Conservation (phyloP, 2,329 filamentous ascomycete species). For the Hymenoscyphus scutula region DNA sequence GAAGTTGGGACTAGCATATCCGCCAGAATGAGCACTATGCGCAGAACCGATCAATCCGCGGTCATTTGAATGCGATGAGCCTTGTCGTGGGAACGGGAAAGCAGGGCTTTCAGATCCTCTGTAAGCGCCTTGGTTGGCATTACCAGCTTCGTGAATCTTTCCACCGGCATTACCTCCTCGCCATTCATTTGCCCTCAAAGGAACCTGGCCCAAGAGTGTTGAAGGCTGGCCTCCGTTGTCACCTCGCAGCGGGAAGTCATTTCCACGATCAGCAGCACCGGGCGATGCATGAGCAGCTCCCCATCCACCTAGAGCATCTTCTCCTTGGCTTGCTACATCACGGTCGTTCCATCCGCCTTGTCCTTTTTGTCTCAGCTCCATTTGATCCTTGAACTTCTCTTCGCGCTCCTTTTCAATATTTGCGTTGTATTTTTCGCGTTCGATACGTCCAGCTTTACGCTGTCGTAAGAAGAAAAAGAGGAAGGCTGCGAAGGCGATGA, state of each 20-base stretch:
- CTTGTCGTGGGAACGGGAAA: constrained; percentile 16
- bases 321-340: constrained; percentile 25
- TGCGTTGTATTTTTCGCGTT: constrained; percentile 44
- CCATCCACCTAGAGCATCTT: constrained; percentile 34
- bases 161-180: constrained; percentile 24
- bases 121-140: constrained; percentile 22
- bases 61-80: background rate
- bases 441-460: constrained; percentile 49
- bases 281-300: constrained; percentile 23
- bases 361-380: constrained; percentile 34
- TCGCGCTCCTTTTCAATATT: constrained; percentile 34
- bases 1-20: background rate
- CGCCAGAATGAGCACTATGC: constrained; percentile 5
- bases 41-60: constrained; percentile 1
- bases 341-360: constrained; percentile 30
- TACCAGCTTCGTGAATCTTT: constrained; percentile 20
- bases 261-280: constrained; percentile 14
- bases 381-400: constrained; percentile 30
- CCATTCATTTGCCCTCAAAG: constrained; percentile 22
- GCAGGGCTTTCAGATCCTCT: constrained; percentile 17
- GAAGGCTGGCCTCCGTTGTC: constrained; percentile 11
- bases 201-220: constrained; percentile 17
- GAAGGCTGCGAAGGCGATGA: constrained; percentile 42
- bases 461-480: constrained; percentile 56
- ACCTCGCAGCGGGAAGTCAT: constrained; percentile 18